A percentile compares a stretch with the other conserved stretches of the same genome.
phyloP scores from a whole-genome alignment of 1,284 basidiomycete genomes.

The Moesziomyces globuligerus region DNA sequence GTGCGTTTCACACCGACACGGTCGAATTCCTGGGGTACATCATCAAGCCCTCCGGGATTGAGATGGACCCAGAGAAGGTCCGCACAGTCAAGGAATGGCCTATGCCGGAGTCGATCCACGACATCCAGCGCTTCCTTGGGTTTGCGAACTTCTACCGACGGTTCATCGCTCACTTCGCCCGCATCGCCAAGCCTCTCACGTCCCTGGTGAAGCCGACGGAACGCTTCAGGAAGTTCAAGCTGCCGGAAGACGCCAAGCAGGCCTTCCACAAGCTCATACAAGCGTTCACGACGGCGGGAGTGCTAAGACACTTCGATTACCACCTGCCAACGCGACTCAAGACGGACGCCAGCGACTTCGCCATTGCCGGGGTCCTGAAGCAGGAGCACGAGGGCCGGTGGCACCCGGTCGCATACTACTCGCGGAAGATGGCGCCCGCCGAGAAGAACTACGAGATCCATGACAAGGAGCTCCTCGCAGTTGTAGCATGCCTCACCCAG shows the following conservation, averaged over 20 bases:
- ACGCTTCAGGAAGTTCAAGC: slow-evolving; percentile 6
- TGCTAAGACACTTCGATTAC: slow-evolving; percentile 7
- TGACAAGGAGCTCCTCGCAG: slow-evolving; percentile 26
- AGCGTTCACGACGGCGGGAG: slow-evolving; percentile 9
- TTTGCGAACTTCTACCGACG: slow-evolving; percentile 69
- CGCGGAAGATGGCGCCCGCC: no score
- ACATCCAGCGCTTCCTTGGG: slow-evolving; percentile 68
- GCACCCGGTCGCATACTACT: no score
- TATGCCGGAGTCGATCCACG: no score
- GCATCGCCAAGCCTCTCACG: slow-evolving; percentile 65
- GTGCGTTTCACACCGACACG: slow-evolving; percentile 50
- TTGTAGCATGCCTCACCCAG: slow-evolving; percentile 4
- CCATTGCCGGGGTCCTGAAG: no score
- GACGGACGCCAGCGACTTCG: slow-evolving; percentile 16
- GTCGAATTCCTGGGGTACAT: no score
- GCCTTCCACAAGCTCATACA: slow-evolving; percentile 12
- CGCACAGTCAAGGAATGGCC: no score
- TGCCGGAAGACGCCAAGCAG: no score
- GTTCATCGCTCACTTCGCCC: slow-evolving; percentile 69
- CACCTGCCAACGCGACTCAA: slow-evolving; percentile 8
- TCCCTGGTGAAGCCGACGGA: slow-evolving; percentile 21
- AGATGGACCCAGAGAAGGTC: no score
- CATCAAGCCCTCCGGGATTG: no score
- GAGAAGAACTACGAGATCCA: slow-evolving; percentile 25
- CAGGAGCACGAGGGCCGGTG: no score